Conservation (phyloP, 805 yeast species). For the Candida loeiensis region DNA sequence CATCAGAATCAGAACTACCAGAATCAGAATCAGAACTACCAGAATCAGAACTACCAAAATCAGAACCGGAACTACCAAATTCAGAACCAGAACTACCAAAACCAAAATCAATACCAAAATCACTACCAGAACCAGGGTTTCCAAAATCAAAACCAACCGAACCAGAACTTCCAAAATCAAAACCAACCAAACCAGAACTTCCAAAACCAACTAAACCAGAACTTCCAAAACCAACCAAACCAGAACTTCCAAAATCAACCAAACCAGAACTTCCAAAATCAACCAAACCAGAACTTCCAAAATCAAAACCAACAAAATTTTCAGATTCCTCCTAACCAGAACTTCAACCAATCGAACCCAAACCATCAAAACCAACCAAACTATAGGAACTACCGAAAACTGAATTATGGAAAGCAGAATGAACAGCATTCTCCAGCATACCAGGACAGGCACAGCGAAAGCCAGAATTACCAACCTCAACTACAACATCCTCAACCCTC, state of each 20-base stretch:
- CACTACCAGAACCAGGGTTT: neutral
- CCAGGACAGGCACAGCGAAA: too few species aligned
- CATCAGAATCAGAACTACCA: too few species aligned
- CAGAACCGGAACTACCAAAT: too few species aligned
- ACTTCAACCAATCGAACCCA: neutral
- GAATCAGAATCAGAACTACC: too few species aligned
- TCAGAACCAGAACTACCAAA: too few species aligned
- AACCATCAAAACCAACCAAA: conserved; percentile 2
- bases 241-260: conserved; percentile 3
- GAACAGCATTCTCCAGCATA: too few species aligned
- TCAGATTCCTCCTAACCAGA: neutral
- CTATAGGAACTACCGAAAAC: conserved; percentile 1
- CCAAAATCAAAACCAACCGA: neutral
- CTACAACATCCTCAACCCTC: too few species aligned
- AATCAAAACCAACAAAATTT: conserved; percentile 7
- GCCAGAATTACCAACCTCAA: too few species aligned
- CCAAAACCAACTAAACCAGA: conserved; percentile 8
- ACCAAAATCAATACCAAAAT: neutral
- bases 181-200: conserved; percentile 6
- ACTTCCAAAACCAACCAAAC: conserved; percentile 2
- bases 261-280: conserved; percentile 7
- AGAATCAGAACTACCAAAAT: too few species aligned
- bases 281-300: conserved; percentile 8
- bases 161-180: conserved; percentile 1
- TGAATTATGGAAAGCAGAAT: too few species aligned